Evolutionary conservation across 495 filamentous ascomycete genomes (phyloP).

Genomic region (Alectoria sarmentosa): DNA sequence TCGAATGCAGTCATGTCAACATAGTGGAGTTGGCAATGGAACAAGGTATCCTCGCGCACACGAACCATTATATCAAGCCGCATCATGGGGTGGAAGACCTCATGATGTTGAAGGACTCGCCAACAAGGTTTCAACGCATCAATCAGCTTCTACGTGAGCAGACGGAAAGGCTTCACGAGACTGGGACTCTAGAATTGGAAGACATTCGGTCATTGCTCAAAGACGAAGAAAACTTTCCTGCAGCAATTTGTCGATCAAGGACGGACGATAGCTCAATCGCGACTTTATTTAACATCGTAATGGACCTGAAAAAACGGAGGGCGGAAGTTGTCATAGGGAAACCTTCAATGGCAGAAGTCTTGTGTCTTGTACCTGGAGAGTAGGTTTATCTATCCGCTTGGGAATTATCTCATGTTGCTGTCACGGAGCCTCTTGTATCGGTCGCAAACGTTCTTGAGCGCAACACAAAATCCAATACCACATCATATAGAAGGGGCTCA

Average conservation of each 20-base stretch:
- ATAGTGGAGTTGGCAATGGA: slow-evolving; percentile 41
- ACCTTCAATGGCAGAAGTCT: slow-evolving; percentile 6
- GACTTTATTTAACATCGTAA: slow-evolving; percentile 25
- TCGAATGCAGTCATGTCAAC: slow-evolving; percentile 53
- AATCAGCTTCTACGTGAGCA: slow-evolving; percentile 33
- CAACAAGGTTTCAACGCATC: slow-evolving; percentile 41
- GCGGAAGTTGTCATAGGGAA: slow-evolving; percentile 21
- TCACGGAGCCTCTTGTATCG: background rate
- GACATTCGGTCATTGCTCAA: slow-evolving; percentile 16
- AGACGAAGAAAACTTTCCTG: slow-evolving; percentile 20
- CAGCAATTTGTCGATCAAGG: slow-evolving; percentile 17
- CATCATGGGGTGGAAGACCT: slow-evolving; percentile 41
- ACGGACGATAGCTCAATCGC: slow-evolving; percentile 15
- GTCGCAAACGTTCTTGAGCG: background rate
- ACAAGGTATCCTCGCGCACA: slow-evolving; percentile 47
- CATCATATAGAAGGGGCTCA: background rate
- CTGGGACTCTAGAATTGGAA: slow-evolving; percentile 13
- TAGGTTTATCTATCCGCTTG: too few relatives aligned
- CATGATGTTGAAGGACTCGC: slow-evolving; percentile 49
- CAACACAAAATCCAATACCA: background rate
- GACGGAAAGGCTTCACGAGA: slow-evolving; percentile 28
- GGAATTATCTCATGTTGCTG: too few relatives aligned
- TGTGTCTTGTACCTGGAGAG: background rate
- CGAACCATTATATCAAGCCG: slow-evolving; percentile 56
- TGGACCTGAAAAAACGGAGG: slow-evolving; percentile 18